These are phyloP conservation scores for Sanchytrium tribonematis DNA, from an alignment of 371 early-diverging fungal genomes.

Conservation along the genomic window DNA sequence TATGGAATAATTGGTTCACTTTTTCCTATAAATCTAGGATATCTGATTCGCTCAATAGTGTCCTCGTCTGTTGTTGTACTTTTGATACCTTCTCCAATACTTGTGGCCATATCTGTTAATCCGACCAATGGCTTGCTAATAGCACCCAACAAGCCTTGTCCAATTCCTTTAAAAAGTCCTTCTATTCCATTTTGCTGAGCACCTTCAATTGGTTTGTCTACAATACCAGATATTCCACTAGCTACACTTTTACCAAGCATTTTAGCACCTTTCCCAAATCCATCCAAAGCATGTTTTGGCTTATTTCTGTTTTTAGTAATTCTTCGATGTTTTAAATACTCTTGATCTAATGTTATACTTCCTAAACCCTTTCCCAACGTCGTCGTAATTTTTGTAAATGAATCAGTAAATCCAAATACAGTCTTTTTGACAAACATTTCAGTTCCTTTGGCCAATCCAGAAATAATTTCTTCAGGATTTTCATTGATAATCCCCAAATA, in stretches of 20 bases:
- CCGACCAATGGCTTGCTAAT: conserved; percentile 82
- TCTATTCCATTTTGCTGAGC: conserved; percentile 62
- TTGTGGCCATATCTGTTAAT: conserved; percentile 63
- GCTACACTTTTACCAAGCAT: conserved; percentile 52
- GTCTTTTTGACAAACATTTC: conserved; percentile 73
- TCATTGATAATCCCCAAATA: conserved; percentile 75
- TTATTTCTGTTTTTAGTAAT: conserved; percentile 28
- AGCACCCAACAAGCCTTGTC: conserved; percentile 72
- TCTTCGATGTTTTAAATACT: conserved; percentile 9
- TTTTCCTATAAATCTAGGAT: conserved; percentile 57
- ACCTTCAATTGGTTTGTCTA: conserved; percentile 62
- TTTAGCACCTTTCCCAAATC: conserved; percentile 62
- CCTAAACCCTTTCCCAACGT: conserved; percentile 72
- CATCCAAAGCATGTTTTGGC: conserved; percentile 69
- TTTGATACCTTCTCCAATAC: conserved; percentile 74
- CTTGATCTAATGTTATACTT: conserved; percentile 72
- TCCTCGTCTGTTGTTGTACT: conserved; percentile 85
- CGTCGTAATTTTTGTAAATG: conserved; percentile 74
- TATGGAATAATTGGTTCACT: conserved; percentile 18
- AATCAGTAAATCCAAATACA: conserved; percentile 81
- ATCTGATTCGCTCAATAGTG: conserved; percentile 39
- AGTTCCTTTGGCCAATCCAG: conserved; percentile 74
- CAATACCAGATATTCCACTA: conserved; percentile 66
- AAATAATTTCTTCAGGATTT: conserved; percentile 74
- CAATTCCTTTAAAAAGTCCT: conserved; percentile 86